phyloP scores from a whole-genome alignment of 2,329 filamentous ascomycete species.

The Byssochlamys sp. region DNA sequence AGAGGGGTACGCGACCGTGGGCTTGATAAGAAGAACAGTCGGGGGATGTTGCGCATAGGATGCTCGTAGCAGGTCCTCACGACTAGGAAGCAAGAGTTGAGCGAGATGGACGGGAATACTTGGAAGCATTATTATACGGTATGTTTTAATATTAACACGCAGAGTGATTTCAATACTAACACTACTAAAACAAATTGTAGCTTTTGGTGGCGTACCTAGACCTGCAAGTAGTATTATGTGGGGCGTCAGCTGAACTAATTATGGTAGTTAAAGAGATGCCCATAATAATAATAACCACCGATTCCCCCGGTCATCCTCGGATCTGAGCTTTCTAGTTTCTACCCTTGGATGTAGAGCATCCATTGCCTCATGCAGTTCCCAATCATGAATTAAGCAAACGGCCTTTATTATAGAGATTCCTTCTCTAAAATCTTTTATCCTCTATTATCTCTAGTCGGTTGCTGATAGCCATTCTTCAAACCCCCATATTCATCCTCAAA shows the following conservation, averaged over 20 bases:
- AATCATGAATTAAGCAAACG: not conserved
- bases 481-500: not conserved
- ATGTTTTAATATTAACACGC: not conserved
- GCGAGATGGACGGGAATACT: too few species aligned
- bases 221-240: not conserved
- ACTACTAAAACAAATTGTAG: not conserved
- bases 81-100: not conserved
- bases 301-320: not conserved
- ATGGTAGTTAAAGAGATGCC: not conserved
- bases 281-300: not conserved
- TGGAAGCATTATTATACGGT: too few species aligned
- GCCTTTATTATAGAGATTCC: not conserved
- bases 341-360: not conserved
- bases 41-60: slow-evolving; percentile 1
- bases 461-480: not conserved
- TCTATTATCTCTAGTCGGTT: not conserved
- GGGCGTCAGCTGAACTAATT: not conserved
- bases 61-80: not conserved
- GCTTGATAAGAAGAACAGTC: not conserved
- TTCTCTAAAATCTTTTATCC: not conserved
- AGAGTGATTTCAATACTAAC: not conserved
- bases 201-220: not conserved
- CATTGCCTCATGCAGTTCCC: not conserved
- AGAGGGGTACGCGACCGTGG: not conserved
- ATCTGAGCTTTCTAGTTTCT: not conserved